Percentiles rank a stretch among this genome's conserved stretches.
These are phyloP conservation scores for Aleurites moluccanus DNA, from an alignment of 441 rosid species.

Conservation along the genomic window DNA sequence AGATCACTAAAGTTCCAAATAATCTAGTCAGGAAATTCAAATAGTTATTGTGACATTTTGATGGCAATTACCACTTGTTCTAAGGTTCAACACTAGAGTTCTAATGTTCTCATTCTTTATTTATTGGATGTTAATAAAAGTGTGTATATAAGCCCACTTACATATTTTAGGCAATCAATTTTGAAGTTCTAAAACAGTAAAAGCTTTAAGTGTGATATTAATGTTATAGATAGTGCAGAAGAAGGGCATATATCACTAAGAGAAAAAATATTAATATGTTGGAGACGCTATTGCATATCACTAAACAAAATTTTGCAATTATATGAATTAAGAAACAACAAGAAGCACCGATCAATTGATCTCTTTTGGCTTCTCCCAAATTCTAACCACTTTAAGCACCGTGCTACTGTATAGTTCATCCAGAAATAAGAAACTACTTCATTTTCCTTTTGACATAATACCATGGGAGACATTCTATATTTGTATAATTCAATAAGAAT, in stretches of 20 bases:
- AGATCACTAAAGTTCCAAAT: constrained; percentile 31
- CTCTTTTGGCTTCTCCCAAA: neutral
- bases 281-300: neutral
- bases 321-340: too few relatives aligned
- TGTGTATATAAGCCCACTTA: neutral
- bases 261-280: neutral
- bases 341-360: too few relatives aligned
- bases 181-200: neutral
- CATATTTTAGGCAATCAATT: neutral
- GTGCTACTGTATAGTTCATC: neutral
- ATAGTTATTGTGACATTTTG: neutral
- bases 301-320: neutral
- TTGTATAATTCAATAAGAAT: neutral
- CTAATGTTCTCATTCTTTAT: neutral
- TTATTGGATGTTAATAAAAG: neutral
- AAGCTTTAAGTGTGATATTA: neutral
- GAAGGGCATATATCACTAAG: neutral
- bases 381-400: neutral
- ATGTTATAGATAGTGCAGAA: too few relatives aligned
- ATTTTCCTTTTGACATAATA: neutral
- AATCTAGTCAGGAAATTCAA: constrained; percentile 25
- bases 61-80: neutral
- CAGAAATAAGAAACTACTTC: neutral
- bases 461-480: neutral
- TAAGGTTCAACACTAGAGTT: neutral